Conservation (phyloP, 1,284 basidiomycete species). For the Pascua sp. region DNA sequence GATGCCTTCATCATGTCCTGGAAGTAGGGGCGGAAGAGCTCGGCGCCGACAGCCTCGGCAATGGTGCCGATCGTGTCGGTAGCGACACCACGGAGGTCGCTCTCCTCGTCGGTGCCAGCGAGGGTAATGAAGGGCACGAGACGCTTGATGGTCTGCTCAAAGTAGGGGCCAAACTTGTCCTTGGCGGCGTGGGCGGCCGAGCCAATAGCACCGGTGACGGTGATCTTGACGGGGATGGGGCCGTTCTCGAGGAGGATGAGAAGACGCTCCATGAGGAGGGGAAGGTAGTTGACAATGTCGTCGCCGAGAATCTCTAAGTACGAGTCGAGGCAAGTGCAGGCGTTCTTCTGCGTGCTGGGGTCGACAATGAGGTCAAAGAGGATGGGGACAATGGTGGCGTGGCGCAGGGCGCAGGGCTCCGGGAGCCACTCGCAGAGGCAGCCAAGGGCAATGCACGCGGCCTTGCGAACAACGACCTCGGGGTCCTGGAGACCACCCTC, state of each 20-base stretch:
- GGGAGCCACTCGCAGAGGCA: slow-evolving; percentile 98
- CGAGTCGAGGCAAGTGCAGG: slow-evolving; percentile 94
- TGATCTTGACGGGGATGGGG: slow-evolving; percentile 81
- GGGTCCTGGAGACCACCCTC: slow-evolving; percentile 81
- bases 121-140: slow-evolving; percentile 81
- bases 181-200: slow-evolving; percentile 98
- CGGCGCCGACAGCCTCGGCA: slow-evolving; percentile 92
- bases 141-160: slow-evolving; percentile 84
- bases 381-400: slow-evolving; percentile 79
- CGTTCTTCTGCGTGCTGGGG: slow-evolving; percentile 79
- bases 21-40: slow-evolving; percentile 94
- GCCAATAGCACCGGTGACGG: slow-evolving; percentile 96
- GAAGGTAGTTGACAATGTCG: slow-evolving; percentile 80
- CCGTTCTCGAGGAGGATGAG: slow-evolving; percentile 83
- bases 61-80: slow-evolving; percentile 99
- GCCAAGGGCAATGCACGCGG: slow-evolving; percentile 89
- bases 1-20: slow-evolving; percentile 92
- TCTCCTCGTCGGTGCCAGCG: slow-evolving; percentile 67
- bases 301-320: slow-evolving; percentile 93
- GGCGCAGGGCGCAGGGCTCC: slow-evolving; percentile 83
- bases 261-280: slow-evolving; percentile 93
- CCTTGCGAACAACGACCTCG: slow-evolving; percentile 85
- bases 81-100: slow-evolving; percentile 90
- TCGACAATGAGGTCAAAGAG: slow-evolving; percentile 90
- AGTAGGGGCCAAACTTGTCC: slow-evolving; percentile 89